phyloP scores from a whole-genome alignment of 768 basidiomycete genomes.

The Pholiota microspora region DNA sequence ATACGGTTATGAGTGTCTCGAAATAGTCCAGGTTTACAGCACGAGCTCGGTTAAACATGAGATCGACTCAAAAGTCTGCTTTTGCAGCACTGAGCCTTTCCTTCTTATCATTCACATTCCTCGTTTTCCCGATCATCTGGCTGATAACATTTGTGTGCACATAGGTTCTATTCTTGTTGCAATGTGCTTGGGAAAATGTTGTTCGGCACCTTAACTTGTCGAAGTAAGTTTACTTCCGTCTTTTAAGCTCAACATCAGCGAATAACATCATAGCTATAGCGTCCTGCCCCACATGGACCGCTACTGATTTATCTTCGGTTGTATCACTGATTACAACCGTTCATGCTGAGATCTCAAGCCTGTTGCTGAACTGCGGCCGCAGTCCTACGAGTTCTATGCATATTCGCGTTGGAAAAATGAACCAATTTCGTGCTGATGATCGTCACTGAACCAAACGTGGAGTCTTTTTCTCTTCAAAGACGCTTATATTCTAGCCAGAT shows the following conservation, averaged over 20 bases:
- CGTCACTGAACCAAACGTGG: conserved; percentile 3
- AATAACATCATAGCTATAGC: neutral
- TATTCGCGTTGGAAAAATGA: neutral
- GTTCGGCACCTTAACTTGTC: neutral
- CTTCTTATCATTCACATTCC: neutral
- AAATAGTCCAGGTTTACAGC: neutral
- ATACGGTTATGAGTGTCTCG: neutral
- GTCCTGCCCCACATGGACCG: too few species aligned
- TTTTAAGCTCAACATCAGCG: neutral
- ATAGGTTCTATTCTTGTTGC: neutral
- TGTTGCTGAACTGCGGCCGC: neutral
- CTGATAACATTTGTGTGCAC: neutral
- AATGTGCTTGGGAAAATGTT: neutral
- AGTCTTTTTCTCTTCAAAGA: neutral
- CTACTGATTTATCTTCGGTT: too few species aligned
- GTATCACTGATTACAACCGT: too few species aligned
- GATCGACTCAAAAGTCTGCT: conserved; percentile 4
- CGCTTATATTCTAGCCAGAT: neutral
- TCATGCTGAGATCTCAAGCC: neutral
- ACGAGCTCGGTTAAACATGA: conserved; percentile 6
- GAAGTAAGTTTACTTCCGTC: neutral
- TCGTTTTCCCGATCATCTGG: neutral
- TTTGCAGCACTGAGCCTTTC: conserved; percentile 6
- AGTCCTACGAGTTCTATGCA: neutral
- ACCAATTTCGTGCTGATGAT: conserved; percentile 3